Evolutionary conservation across 306 rosid genomes (phyloP).

Genomic region (Vigna reflexopilosa): DNA sequence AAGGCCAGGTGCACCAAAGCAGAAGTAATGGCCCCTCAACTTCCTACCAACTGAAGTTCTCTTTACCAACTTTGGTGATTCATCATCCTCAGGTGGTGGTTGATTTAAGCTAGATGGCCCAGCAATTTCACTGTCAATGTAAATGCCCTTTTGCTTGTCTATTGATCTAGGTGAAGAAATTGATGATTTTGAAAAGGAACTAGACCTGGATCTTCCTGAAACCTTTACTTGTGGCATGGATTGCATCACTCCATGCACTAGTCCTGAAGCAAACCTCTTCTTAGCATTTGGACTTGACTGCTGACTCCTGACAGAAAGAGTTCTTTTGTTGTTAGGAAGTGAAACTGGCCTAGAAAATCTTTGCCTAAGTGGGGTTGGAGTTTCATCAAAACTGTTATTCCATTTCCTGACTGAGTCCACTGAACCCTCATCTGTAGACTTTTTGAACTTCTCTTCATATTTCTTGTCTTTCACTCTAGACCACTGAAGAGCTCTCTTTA

Average conservation of each 20-base stretch:
- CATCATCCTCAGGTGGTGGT: constrained; percentile 48
- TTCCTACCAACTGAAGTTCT: constrained; percentile 53
- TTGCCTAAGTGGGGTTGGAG: constrained; percentile 79
- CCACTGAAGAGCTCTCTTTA: constrained; percentile 81
- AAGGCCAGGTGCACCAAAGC: constrained; percentile 77
- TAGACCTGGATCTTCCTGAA: constrained; percentile 76
- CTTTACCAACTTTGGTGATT: constrained; percentile 50
- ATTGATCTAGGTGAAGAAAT: constrained; percentile 78
- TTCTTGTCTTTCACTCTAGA: constrained; percentile 64
- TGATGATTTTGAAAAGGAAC: constrained; percentile 85
- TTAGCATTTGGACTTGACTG: constrained; percentile 97
- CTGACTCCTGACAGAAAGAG: constrained; percentile 85
- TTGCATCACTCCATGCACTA: constrained; percentile 72
- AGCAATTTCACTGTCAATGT: constrained; percentile 62
- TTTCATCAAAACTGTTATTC: constrained; percentile 56
- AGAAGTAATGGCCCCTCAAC: constrained; percentile 77
- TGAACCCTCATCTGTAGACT: constrained; percentile 53
- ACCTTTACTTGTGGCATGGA: constrained; percentile 64
- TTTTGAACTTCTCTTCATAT: constrained; percentile 47
- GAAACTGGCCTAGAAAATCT: constrained; percentile 74
- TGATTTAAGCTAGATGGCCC: constrained; percentile 74
- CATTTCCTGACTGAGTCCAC: constrained; percentile 60
- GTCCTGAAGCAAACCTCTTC: constrained; percentile 86
- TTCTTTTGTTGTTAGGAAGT: constrained; percentile 75
- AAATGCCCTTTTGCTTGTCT: constrained; percentile 77